Evolutionary conservation across 306 rosid genomes (phyloP), one percentile per base, ranked within the genome.

Genomic region (Echinosophora koreensis): DNA sequence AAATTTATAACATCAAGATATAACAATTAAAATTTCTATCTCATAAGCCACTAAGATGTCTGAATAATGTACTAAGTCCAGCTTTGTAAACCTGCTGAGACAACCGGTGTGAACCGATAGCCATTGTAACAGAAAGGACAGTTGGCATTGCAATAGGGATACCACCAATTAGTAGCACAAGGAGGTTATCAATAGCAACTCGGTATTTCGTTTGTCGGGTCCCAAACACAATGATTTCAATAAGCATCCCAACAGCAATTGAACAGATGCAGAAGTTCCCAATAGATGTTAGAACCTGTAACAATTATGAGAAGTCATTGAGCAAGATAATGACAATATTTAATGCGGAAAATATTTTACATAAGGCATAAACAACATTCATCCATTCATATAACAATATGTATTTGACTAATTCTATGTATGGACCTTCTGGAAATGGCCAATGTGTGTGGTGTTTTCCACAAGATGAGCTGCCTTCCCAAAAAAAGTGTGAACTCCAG

Each of bases 111-210:
- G 93, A 84, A 66, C 96, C 94, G 60, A 89, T 89, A 6, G 97
- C 94, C 97, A 91, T 91, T 54, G 97, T 91, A 18, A 91, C 97
- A 28, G 97, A 91, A 81, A 91, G 97, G 69, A 89, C 97, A 66
- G 97, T 87, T 79, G 97, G 97, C 93, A 91, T 91, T 3, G 97
- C 97, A 81, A 91, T 91, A 47, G 97, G 97, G 66, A 91, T 91
- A 9, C 97, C 97, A 4, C 93, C 97, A 16, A 91, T 89, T 3
- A 91, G 88, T 10, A 91, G 82, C n/a, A 91, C 97, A 5, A 89
- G 97, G 11, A 91, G 89, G 85, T 86, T 91, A 66, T 91, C 88
- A 9, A 91, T 56, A 56, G 93, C 92, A 27, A 52, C 46, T 65
- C 92, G 58, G 62, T 89, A 91, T 39, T 0, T 12, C 62, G 85